These are phyloP conservation scores for Exophiala phaeomuriformis DNA, from an alignment of 2,329 filamentous ascomycete genomes.

Conservation along the genomic window DNA sequence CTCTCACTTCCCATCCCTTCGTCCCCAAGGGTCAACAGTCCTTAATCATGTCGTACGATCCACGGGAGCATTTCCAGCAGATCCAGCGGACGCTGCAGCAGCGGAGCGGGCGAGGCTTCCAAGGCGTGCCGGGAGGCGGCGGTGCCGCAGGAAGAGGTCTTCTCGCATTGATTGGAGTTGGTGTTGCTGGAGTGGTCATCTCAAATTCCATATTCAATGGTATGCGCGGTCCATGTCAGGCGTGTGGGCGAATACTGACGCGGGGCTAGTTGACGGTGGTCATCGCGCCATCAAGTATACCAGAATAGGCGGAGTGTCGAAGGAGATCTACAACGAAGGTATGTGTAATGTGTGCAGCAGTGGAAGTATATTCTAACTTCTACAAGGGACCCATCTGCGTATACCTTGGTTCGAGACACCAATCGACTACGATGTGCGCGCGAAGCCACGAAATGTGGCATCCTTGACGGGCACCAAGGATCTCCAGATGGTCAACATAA, in stretches of 20 bases:
- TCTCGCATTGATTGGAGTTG: constrained; percentile 48
- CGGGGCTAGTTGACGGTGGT: constrained; percentile 76
- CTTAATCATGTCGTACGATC: constrained; percentile 35
- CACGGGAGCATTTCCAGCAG: constrained; percentile 59
- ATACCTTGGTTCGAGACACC: constrained; percentile 98
- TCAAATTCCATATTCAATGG: constrained; percentile 62
- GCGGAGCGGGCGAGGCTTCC: constrained; percentile 44
- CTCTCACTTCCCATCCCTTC: neutral
- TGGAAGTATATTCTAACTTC: constrained; percentile 4
- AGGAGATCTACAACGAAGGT: constrained; percentile 96
- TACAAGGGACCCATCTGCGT: constrained; percentile 75
- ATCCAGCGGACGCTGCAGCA: constrained; percentile 57
- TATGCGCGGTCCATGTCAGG: constrained; percentile 31
- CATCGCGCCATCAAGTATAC: constrained; percentile 99
- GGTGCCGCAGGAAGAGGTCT: constrained; percentile 50
- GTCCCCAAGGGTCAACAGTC: neutral
- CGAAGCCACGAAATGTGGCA: constrained; percentile 91
- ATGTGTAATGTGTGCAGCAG: constrained; percentile 18
- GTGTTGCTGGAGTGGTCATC: constrained; percentile 35
- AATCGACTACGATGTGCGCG: constrained; percentile 94
- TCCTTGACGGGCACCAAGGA: constrained; percentile 98
- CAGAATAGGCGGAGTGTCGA: constrained; percentile 82
- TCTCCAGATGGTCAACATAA: constrained; percentile 98
- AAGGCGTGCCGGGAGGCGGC: constrained; percentile 47
- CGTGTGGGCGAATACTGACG: constrained; percentile 8